Evolutionary conservation across 257 asterid genomes (phyloP).

Genomic region (Rubia yunnanensis): DNA sequence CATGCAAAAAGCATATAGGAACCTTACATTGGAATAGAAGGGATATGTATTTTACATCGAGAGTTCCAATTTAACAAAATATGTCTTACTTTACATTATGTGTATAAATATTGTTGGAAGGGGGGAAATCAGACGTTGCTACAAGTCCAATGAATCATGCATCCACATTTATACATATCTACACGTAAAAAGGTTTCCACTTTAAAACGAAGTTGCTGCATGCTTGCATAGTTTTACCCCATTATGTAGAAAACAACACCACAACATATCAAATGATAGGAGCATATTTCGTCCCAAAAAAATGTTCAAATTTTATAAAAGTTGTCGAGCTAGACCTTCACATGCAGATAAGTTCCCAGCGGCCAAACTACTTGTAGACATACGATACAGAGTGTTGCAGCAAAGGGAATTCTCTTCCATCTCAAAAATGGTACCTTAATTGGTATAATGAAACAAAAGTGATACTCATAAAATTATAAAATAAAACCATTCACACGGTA

Average conservation of each 20-base stretch:
- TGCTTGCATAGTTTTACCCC: too few relatives aligned
- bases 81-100: too few relatives aligned
- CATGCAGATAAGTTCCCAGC: conserved; percentile 78
- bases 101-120: not conserved
- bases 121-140: not conserved
- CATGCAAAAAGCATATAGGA: conserved; percentile 2
- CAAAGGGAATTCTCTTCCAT: conserved; percentile 93
- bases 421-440: conserved; percentile 76
- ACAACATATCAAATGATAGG: not conserved
- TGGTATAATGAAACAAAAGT: conserved; percentile 4
- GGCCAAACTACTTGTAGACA: conserved; percentile 89
- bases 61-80: too few relatives aligned
- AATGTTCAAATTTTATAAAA: too few relatives aligned
- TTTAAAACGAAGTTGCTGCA: too few relatives aligned
- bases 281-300: too few relatives aligned
- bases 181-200: too few relatives aligned
- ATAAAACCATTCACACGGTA: not conserved
- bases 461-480: conserved; percentile 19
- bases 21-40: too few relatives aligned
- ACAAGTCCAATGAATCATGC: too few relatives aligned
- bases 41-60: too few relatives aligned
- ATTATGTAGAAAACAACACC: not conserved
- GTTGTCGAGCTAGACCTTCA: conserved; percentile 46
- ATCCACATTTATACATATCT: not conserved
- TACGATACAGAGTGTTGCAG: conserved; percentile 94